A percentile compares a stretch with the other conserved stretches of the same genome.
These are phyloP conservation scores for Didymella segeticola DNA, from an alignment of 2,329 filamentous ascomycete species.

Conservation along the genomic window DNA sequence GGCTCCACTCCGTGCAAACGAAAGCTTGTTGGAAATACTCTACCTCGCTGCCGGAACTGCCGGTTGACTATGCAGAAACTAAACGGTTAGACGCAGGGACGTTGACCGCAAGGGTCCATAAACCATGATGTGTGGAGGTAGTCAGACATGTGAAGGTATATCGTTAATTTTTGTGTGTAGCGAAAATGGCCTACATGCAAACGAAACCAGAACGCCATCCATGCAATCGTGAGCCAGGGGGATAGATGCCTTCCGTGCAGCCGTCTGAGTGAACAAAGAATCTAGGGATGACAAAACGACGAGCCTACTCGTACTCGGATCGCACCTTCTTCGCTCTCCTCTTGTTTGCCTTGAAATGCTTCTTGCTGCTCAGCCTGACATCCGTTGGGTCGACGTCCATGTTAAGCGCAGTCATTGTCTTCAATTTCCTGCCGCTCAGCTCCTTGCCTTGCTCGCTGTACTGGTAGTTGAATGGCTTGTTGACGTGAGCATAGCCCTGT, in stretches of 20 bases:
- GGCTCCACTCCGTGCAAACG: not conserved
- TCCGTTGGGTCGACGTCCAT: conserved; percentile 85
- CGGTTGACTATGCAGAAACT: not conserved
- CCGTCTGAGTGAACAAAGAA: not conserved
- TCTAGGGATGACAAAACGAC: not conserved
- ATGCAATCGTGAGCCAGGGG: conserved; percentile 8
- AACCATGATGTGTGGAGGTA: not conserved
- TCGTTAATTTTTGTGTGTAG: conserved; percentile 8
- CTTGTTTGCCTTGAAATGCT: conserved; percentile 87
- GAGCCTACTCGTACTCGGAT: conserved; percentile 47
- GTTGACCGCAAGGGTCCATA: not conserved
- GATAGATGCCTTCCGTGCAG: not conserved
- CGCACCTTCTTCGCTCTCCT: conserved; percentile 64
- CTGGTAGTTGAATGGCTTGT: conserved; percentile 86
- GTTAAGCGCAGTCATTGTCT: conserved; percentile 81
- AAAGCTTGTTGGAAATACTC: conserved; percentile 2
- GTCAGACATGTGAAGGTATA: not conserved
- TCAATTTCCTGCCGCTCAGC: conserved; percentile 82
- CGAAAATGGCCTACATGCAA: not conserved
- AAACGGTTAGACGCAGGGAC: not conserved
- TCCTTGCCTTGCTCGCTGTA: conserved; percentile 87
- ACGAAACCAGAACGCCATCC: conserved; percentile 10
- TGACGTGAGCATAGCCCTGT: conserved; percentile 68
- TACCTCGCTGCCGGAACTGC: conserved; percentile 1
- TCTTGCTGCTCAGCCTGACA: conserved; percentile 76